Conservation (phyloP, 1,284 basidiomycete genomes). For the Testicularia cyperi region DNA sequence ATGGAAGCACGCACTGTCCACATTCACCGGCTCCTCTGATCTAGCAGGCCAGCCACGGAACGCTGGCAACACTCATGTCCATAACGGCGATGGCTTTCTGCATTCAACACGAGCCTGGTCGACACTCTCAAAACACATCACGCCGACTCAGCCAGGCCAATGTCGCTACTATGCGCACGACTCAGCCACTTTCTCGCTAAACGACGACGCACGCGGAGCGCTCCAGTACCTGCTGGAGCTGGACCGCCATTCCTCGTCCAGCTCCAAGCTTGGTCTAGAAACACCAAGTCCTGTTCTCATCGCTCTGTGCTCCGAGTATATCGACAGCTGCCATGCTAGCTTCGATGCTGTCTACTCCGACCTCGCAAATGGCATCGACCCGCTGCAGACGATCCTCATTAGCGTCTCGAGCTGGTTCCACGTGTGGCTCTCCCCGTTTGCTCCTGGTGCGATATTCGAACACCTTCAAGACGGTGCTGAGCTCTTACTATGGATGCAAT, state of each 20-base stretch:
- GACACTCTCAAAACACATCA: slow-evolving; percentile 6
- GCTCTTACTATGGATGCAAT: slow-evolving; percentile 12
- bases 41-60: no score
- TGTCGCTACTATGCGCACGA: slow-evolving; percentile 9
- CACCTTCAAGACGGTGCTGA: not conserved
- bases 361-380: no score
- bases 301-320: slow-evolving; percentile 15
- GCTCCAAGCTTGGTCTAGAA: slow-evolving; percentile 10
- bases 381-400: slow-evolving; percentile 5
- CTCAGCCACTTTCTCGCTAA: not conserved
- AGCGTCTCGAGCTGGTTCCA: slow-evolving; percentile 10
- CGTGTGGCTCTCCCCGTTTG: slow-evolving; percentile 22
- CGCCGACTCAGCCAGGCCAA: slow-evolving; percentile 3
- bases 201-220: not conserved
- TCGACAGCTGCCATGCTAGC: slow-evolving; percentile 4
- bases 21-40: slow-evolving; percentile 3
- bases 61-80: not conserved
- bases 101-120: slow-evolving; percentile 9
- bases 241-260: slow-evolving; percentile 6
- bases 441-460: slow-evolving; percentile 7
- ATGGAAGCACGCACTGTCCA: slow-evolving; percentile 18
- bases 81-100: not conserved
- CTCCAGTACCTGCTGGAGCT: slow-evolving; percentile 2
- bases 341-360: no score
- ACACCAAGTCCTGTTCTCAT: slow-evolving; percentile 12